phyloP scores from a whole-genome alignment of 2,329 filamentous ascomycete genomes.

The Monascus ruber region DNA sequence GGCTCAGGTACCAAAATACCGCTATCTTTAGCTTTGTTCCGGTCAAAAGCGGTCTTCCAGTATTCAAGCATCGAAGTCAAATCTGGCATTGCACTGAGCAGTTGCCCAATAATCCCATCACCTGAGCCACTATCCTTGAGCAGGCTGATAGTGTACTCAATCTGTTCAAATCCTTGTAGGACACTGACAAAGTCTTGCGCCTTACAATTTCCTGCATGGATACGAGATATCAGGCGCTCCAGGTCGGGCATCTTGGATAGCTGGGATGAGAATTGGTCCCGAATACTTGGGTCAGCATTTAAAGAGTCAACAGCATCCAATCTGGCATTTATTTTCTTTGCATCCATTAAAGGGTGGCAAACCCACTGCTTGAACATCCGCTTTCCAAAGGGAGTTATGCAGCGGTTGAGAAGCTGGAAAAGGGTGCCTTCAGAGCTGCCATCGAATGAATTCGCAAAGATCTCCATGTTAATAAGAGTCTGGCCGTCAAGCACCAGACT shows the following conservation, averaged over 20 bases:
- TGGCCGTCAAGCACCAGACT: constrained; percentile 90
- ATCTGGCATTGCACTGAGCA: constrained; percentile 78
- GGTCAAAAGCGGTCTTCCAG: constrained; percentile 90
- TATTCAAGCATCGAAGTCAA: constrained; percentile 61
- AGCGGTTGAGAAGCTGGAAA: constrained; percentile 83
- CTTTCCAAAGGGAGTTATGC: constrained; percentile 94
- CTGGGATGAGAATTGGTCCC: constrained; percentile 79
- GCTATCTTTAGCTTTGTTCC: constrained; percentile 62
- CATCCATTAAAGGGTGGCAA: constrained; percentile 84
- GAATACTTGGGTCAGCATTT: constrained; percentile 68
- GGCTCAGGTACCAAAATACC: constrained; percentile 75
- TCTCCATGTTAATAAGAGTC: constrained; percentile 93
- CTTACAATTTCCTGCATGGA: constrained; percentile 84
- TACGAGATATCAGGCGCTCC: constrained; percentile 83
- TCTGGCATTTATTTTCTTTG: constrained; percentile 78
- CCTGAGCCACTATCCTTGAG: constrained; percentile 63
- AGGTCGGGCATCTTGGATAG: constrained; percentile 87
- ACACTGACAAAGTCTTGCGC: constrained; percentile 88
- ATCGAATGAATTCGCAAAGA: constrained; percentile 88
- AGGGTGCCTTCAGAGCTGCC: constrained; percentile 76
- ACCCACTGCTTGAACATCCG: constrained; percentile 94
- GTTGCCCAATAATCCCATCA: constrained; percentile 70
- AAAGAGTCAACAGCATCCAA: constrained; percentile 89
- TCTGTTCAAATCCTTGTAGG: constrained; percentile 92
- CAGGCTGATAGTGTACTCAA: constrained; percentile 83